These are phyloP conservation scores for Echites panduratus DNA, from an alignment of 257 asterid genomes.

Conservation along the genomic window DNA sequence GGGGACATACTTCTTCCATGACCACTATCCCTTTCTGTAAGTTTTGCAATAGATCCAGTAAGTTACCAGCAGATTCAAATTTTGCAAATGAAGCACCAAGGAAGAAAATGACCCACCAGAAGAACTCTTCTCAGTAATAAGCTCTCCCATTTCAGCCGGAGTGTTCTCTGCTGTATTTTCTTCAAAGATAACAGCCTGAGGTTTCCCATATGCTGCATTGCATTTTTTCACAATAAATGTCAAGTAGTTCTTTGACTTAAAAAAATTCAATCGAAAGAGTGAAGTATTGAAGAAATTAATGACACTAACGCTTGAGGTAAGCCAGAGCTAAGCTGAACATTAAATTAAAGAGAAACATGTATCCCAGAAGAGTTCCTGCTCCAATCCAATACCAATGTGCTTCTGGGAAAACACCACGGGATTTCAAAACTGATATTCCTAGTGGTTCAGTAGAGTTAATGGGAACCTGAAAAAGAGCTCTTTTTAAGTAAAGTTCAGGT, in stretches of 20 bases:
- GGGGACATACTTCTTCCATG: background rate
- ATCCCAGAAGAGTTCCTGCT: conserved; percentile 30
- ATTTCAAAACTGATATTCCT: conserved; percentile 25
- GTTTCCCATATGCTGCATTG: conserved; percentile 56
- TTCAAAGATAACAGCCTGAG: conserved; percentile 43
- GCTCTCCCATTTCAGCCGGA: conserved; percentile 27
- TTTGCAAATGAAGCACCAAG: background rate
- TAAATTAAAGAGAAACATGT: conserved; percentile 23
- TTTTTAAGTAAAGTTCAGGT: background rate
- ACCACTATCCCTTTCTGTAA: background rate
- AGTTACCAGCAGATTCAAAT: background rate
- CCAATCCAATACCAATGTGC: conserved; percentile 42
- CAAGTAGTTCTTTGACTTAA: background rate
- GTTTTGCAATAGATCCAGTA: background rate
- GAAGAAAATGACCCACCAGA: background rate
- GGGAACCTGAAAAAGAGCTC: conserved; percentile 17
- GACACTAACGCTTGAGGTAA: conserved; percentile 64
- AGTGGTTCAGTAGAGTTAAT: conserved; percentile 17
- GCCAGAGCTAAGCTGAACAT: conserved; percentile 28
- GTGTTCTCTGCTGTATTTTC: conserved; percentile 27
- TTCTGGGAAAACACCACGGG: conserved; percentile 30
- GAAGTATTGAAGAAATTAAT: background rate
- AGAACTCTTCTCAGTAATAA: conserved; percentile 17
- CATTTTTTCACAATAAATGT: background rate
- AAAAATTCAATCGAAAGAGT: background rate